Evolutionary conservation across 306 rosid genomes (phyloP).

Genomic region (Sicyos baderoa): DNA sequence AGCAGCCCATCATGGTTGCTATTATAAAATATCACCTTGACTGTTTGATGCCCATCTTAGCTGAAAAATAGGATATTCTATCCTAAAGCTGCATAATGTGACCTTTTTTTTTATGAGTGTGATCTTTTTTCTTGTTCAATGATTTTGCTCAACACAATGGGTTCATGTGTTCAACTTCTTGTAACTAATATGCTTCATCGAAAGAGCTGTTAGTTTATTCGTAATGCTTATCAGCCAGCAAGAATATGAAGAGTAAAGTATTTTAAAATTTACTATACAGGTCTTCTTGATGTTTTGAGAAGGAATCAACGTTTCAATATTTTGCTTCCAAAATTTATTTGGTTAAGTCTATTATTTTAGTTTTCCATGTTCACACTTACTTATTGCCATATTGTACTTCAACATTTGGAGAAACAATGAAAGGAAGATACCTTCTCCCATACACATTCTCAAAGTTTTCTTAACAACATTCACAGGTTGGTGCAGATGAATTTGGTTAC

Average conservation of each 20-base stretch:
- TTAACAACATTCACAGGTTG: conserved; percentile 49
- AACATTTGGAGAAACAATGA: neutral
- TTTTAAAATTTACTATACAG: neutral
- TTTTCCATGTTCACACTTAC: neutral
- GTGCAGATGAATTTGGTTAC: conserved; percentile 96
- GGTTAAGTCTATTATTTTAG: neutral
- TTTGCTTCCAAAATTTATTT: conserved; percentile 6
- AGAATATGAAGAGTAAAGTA: neutral
- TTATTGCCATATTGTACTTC: neutral
- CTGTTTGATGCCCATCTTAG: no score
- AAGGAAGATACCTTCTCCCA: neutral
- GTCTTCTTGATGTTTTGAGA: neutral
- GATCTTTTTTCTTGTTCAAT: no score
- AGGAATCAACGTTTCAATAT: neutral
- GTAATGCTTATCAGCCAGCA: neutral
- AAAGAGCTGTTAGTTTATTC: neutral
- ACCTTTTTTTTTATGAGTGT: no score
- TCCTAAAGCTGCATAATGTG: no score
- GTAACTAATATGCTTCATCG: neutral
- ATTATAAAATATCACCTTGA: no score
- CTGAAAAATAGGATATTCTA: no score
- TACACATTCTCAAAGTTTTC: conserved; percentile 6
- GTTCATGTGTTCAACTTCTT: neutral
- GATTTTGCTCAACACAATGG: no score
- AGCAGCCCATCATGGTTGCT: no score